These are phyloP conservation scores for Haplosporangium sp. DNA, from an alignment of 371 early-diverging fungal species.

Conservation along the genomic window DNA sequence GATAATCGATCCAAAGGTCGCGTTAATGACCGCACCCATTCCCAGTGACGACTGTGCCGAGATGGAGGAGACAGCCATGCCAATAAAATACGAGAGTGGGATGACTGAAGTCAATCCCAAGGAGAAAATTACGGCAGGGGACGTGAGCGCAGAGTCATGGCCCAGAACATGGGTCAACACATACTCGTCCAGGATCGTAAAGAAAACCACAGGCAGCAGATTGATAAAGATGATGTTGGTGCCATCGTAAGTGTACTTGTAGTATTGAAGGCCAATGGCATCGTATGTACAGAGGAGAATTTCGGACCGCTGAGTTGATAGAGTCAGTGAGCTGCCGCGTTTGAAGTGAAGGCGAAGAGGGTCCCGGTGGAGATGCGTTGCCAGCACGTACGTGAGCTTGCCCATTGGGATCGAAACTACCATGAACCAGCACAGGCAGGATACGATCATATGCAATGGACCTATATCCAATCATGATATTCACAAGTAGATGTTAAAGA, in stretches of 20 bases:
- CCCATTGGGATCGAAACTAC: slow-evolving; percentile 94
- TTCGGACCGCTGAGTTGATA: slow-evolving; percentile 54
- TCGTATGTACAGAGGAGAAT: slow-evolving; percentile 81
- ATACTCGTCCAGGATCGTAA: slow-evolving; percentile 83
- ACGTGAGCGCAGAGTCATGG: slow-evolving; percentile 64
- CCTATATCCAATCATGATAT: slow-evolving; percentile 50
- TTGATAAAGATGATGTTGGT: slow-evolving; percentile 96
- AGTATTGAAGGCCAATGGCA: slow-evolving; percentile 82
- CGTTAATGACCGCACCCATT: slow-evolving; percentile 94
- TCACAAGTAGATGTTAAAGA: too few species aligned
- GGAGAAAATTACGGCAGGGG: slow-evolving; percentile 73
- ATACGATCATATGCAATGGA: slow-evolving; percentile 80
- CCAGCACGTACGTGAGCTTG: slow-evolving; percentile 82
- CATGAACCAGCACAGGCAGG: slow-evolving; percentile 82
- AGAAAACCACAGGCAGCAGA: slow-evolving; percentile 81
- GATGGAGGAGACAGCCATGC: slow-evolving; percentile 94
- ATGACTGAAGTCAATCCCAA: slow-evolving; percentile 84
- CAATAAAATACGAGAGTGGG: slow-evolving; percentile 94
- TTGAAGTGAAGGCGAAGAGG: slow-evolving; percentile 82
- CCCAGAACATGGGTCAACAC: slow-evolving; percentile 62
- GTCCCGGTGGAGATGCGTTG: slow-evolving; percentile 75
- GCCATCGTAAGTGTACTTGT: slow-evolving; percentile 94
- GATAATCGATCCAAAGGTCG: slow-evolving; percentile 95
- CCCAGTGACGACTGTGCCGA: slow-evolving; percentile 91
- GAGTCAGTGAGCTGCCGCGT: slow-evolving; percentile 60